A percentile compares a stretch with the other conserved stretches of the same genome.
phyloP scores from a whole-genome alignment of 2,329 filamentous ascomycete species.

The Onygenales sp. region DNA sequence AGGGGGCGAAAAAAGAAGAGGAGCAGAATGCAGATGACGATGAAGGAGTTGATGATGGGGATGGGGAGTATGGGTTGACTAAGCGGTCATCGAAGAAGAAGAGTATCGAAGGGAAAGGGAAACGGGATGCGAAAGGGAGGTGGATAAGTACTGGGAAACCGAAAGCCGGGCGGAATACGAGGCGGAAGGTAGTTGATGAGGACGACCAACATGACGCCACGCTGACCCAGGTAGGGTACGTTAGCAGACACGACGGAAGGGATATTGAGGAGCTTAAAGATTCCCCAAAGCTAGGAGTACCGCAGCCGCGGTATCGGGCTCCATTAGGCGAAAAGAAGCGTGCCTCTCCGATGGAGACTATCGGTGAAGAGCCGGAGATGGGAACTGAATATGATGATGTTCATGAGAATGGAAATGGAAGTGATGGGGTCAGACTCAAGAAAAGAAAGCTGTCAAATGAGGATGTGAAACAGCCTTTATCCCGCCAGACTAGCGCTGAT shows the following conservation, averaged over 20 bases:
- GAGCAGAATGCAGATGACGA: slow-evolving; percentile 25
- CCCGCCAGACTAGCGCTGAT: background rate
- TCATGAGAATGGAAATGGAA: background rate
- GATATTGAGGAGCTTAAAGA: background rate
- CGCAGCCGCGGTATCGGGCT: background rate
- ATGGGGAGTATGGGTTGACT: background rate
- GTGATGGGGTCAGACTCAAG: background rate
- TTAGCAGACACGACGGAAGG: slow-evolving; percentile 25
- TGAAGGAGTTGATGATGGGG: slow-evolving; percentile 14
- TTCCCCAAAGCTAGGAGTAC: background rate
- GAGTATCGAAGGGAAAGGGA: background rate
- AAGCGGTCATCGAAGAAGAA: background rate
- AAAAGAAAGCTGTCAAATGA: slow-evolving; percentile 1
- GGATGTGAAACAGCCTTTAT: background rate
- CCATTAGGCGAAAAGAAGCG: background rate
- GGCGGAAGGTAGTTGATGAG: slow-evolving; percentile 13
- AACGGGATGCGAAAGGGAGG: background rate
- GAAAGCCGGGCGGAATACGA: slow-evolving; percentile 4
- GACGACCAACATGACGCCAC: slow-evolving; percentile 24
- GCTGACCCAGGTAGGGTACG: slow-evolving; percentile 35
- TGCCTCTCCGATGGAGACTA: slow-evolving; percentile 2
- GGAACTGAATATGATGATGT: background rate
- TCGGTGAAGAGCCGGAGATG: slow-evolving; percentile 4
- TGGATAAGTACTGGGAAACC: too few relatives aligned
- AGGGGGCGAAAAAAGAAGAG: background rate